Conservation (phyloP, 1,284 basidiomycete species). For the Austroboletus niveus region DNA sequence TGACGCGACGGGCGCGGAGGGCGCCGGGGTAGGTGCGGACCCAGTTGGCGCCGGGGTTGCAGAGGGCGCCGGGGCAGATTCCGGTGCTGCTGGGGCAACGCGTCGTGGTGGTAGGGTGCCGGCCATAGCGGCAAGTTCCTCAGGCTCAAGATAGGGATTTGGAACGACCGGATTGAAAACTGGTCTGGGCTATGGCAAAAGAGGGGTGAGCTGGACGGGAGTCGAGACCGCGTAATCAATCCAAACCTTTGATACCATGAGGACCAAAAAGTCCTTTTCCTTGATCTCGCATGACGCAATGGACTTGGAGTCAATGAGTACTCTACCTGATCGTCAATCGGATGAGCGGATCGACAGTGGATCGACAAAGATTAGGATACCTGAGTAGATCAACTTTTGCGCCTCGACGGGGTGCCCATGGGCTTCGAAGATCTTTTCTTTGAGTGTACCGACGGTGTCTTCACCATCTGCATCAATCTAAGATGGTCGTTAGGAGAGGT, state of each 20-base stretch:
- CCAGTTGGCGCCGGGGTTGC: too few relatives aligned
- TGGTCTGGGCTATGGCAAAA: constrained; percentile 53
- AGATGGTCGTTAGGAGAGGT: constrained; percentile 3
- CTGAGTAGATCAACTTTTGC: constrained; percentile 97
- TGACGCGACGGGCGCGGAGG: too few relatives aligned
- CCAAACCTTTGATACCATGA: constrained; percentile 94
- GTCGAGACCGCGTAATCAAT: not conserved
- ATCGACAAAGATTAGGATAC: constrained; percentile 40
- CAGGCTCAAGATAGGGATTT: constrained; percentile 25
- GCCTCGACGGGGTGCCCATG: constrained; percentile 73
- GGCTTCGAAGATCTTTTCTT: constrained; percentile 78
- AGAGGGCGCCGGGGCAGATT: not conserved
- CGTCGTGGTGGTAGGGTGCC: constrained; percentile 35
- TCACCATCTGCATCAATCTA: constrained; percentile 80
- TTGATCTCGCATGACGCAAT: constrained; percentile 91
- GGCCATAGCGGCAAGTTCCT: constrained; percentile 12
- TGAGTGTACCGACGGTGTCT: constrained; percentile 80
- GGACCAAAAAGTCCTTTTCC: constrained; percentile 98
- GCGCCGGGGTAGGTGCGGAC: not conserved
- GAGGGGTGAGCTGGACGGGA: constrained; percentile 4
- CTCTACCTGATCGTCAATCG: constrained; percentile 67
- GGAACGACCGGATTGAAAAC: constrained; percentile 33
- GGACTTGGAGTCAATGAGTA: constrained; percentile 86
- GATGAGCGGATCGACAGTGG: constrained; percentile 2
- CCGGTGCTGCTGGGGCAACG: constrained; percentile 22